Percentiles rank a stretch among this genome's conserved stretches.
These are phyloP conservation scores for Abrus precatorius DNA, from an alignment of 306 rosid genomes.

Conservation along the genomic window DNA sequence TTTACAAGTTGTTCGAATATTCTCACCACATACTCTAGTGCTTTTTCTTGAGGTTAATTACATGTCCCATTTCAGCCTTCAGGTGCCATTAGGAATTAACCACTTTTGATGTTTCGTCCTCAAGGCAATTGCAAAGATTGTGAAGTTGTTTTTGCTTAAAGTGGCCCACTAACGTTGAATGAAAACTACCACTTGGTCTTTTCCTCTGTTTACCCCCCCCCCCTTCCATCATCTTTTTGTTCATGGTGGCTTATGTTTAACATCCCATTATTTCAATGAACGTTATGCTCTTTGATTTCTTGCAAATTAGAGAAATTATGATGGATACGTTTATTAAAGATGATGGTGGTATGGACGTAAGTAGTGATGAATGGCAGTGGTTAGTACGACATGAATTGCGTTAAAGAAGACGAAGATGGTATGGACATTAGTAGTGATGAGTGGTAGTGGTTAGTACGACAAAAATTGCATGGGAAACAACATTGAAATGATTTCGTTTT, in stretches of 20 bases:
- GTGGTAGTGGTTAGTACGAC: conserved; percentile 52
- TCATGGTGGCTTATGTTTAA: conserved; percentile 26
- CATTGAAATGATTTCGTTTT: conserved; percentile 49
- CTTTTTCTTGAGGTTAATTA: conserved; percentile 23
- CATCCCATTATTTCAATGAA: conserved; percentile 13
- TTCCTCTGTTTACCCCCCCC: not conserved
- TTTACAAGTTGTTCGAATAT: too few species aligned
- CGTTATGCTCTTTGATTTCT: conserved; percentile 19
- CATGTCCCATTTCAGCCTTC: not conserved
- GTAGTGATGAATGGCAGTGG: conserved; percentile 47
- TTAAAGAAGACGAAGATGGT: conserved; percentile 40
- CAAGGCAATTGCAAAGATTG: conserved; percentile 34
- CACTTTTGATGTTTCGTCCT: conserved; percentile 39
- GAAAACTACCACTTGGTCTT: not conserved
- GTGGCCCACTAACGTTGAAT: conserved; percentile 36
- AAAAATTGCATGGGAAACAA: conserved; percentile 49
- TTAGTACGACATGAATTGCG: conserved; percentile 45
- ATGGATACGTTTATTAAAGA: conserved; percentile 28
- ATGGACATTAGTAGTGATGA: conserved; percentile 38
- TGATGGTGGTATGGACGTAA: conserved; percentile 23
- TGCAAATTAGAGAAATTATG: conserved; percentile 34
- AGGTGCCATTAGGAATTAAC: conserved; percentile 36
- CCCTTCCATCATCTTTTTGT: not conserved
- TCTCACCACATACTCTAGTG: not conserved
- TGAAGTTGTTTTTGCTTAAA: conserved; percentile 3